These are phyloP conservation scores for Marasmius sp. DNA, from an alignment of 1,284 basidiomycete species.

Conservation along the genomic window DNA sequence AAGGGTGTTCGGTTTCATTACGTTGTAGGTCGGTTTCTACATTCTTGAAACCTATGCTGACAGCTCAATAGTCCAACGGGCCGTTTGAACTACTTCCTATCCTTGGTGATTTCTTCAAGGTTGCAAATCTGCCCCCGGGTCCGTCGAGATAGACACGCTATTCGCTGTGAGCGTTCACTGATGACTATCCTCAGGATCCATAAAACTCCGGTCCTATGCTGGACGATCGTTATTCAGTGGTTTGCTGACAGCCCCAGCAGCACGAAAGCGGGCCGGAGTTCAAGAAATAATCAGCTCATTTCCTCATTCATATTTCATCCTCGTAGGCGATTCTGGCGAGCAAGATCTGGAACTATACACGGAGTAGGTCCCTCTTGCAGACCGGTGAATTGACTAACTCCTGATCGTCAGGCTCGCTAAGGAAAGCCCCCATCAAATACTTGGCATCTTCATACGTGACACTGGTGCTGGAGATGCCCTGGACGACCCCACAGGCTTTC, in stretches of 20 bases:
- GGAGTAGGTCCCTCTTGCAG: constrained; percentile 28
- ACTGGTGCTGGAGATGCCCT: constrained; percentile 47
- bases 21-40: constrained; percentile 56
- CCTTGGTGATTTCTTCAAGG: constrained; percentile 74
- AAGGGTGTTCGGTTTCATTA: constrained; percentile 81
- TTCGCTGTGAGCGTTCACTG: neutral
- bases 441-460: constrained; percentile 79
- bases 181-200: constrained; percentile 44
- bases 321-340: constrained; percentile 87
- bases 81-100: constrained; percentile 86
- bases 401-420: constrained; percentile 49
- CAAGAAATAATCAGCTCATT: constrained; percentile 79
- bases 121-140: constrained; percentile 70
- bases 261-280: constrained; percentile 79
- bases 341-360: constrained; percentile 88
- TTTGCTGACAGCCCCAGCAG: constrained; percentile 69
- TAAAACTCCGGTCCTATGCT: constrained; percentile 79
- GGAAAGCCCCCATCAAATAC: constrained; percentile 65
- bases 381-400: neutral
- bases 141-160: constrained; percentile 13
- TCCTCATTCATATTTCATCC: constrained; percentile 71
- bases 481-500: constrained; percentile 56
- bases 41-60: constrained; percentile 1
- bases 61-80: constrained; percentile 71
- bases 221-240: constrained; percentile 80